phyloP scores from a whole-genome alignment of 1,284 basidiomycete genomes.

The Trichosporon faecale region DNA sequence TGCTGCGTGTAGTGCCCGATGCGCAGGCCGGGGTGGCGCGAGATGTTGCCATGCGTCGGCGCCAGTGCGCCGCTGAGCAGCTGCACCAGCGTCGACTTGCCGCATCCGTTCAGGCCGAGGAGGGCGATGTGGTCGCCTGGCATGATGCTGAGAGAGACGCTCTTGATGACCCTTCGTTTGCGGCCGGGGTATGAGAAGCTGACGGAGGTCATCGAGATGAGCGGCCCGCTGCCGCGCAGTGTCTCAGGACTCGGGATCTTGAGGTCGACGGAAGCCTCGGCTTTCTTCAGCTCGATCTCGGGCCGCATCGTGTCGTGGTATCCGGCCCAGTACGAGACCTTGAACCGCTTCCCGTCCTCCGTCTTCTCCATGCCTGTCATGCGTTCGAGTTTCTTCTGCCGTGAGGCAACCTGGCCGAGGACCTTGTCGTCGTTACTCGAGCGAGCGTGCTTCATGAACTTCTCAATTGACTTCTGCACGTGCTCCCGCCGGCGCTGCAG shows the following conservation, averaged over 20 bases:
- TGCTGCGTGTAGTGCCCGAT: conserved; percentile 57
- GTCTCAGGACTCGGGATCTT: conserved; percentile 54
- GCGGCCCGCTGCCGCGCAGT: conserved; percentile 58
- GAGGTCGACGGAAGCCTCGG: conserved; percentile 57
- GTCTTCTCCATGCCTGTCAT: conserved; percentile 60
- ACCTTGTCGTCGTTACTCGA: conserved; percentile 22
- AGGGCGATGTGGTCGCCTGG: conserved; percentile 61
- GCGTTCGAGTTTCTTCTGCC: conserved; percentile 64
- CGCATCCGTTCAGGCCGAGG: conserved; percentile 59
- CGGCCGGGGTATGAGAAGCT: conserved; percentile 53
- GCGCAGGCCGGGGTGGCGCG: conserved; percentile 59
- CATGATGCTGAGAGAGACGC: conserved; percentile 60
- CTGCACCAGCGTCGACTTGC: conserved; percentile 64
- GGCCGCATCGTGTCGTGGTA: conserved; percentile 56
- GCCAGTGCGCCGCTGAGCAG: conserved; percentile 58
- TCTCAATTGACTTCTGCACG: conserved; percentile 30
- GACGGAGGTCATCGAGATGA: conserved; percentile 59
- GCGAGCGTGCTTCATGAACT: conserved; percentile 23
- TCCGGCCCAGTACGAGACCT: conserved; percentile 60
- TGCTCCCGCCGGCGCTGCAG: conserved; percentile 60
- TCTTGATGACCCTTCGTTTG: conserved; percentile 54
- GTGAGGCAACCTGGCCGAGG: conserved; percentile 53
- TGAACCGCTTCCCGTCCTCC: conserved; percentile 59
- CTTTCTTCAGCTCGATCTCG: conserved; percentile 58
- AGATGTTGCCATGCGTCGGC: conserved; percentile 59